A percentile compares a stretch with the other conserved stretches of the same genome.
Conservation (phyloP, 2,329 filamentous ascomycete genomes). For the Trichoderma guizhouense region DNA sequence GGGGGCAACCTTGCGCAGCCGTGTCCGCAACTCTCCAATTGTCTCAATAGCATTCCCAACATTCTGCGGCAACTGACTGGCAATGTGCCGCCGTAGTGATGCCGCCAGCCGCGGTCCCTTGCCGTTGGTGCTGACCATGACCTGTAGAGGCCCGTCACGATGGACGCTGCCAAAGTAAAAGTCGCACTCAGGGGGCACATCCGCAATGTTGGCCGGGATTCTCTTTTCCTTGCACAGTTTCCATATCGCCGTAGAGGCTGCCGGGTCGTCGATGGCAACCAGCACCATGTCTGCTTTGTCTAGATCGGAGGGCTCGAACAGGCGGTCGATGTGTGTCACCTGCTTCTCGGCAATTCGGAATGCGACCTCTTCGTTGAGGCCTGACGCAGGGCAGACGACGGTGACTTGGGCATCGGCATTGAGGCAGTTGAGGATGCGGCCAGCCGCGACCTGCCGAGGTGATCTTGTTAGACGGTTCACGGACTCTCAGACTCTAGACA, state of each 20-base stretch:
- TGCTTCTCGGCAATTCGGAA: slow-evolving; percentile 73
- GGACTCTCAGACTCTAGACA: neutral
- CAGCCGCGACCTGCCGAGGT: slow-evolving; percentile 75
- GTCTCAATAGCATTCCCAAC: slow-evolving; percentile 82
- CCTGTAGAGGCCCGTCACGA: slow-evolving; percentile 89
- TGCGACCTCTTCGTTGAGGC: slow-evolving; percentile 84
- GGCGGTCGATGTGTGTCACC: slow-evolving; percentile 75
- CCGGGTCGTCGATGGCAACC: slow-evolving; percentile 88
- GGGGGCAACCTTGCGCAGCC: slow-evolving; percentile 74
- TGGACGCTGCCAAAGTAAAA: slow-evolving; percentile 98
- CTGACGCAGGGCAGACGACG: slow-evolving; percentile 73
- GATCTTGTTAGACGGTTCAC: slow-evolving; percentile 18
- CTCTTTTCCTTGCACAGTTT: slow-evolving; percentile 82
- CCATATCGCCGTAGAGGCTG: slow-evolving; percentile 87
- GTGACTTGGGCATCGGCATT: slow-evolving; percentile 91
- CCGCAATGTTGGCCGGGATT: slow-evolving; percentile 91
- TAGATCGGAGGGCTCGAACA: slow-evolving; percentile 84
- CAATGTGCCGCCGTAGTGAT: slow-evolving; percentile 79
- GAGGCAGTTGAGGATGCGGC: slow-evolving; percentile 88
- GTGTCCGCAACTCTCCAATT: slow-evolving; percentile 75
- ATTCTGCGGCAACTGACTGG: slow-evolving; percentile 68
- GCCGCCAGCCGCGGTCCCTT: slow-evolving; percentile 91
- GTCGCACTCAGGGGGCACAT: slow-evolving; percentile 94
- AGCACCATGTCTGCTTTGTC: slow-evolving; percentile 83
- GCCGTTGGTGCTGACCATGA: slow-evolving; percentile 98